Base-by-base conservation (phyloP, 2,329 filamentous ascomycete species). In the Curvularia eragrostidis region DNA sequence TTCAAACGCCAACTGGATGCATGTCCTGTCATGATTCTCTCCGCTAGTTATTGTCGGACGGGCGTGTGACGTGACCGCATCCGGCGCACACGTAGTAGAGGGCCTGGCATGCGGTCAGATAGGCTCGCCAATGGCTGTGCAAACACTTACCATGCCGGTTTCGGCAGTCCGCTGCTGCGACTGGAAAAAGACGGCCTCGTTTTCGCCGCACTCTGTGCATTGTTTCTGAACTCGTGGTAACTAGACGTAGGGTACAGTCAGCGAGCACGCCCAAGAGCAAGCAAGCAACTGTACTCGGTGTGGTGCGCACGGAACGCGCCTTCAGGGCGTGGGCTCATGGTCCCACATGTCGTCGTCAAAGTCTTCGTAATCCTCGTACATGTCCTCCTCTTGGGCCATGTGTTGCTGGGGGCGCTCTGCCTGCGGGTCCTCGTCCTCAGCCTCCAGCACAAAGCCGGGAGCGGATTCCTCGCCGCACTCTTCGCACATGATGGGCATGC, bases 131-230 rank as follows among this genome's bases (percentile, higher is more conserved):
- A 38, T 18, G 24, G 10, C 8, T 1, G 13, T 7, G 13, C n/a
- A 12, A 9, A n/a, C 18, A 52, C 66, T 68, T 80, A 98, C 95
- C 95, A 99, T 99, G 81, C 95, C 95, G 43, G 95, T 99, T 79
- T 98, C 93, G 48, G 92, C 91, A 68, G 90, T 97, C 79, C 95
- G 90, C 82, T 98, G 93, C 77, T 99, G 95, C 61, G 93, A 97
- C 82, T 99, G 95, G 83, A 99, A 99, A 82, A 97, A 99, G 59
- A 99, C 96, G 44, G 93, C 93, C 80, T 98, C 93, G 68, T 88
- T 87, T 77, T 95, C 90, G 66, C 86, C 85, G 83, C 96, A 99
- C 68, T 83, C 85, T 51, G 93, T 92, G 81, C 95, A 99, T 59
- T 85, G 85, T 80, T 91, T 92, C 76, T 92, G 91, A 70, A 92